Percentiles rank a stretch among this genome's conserved stretches.
These are phyloP conservation scores for Hypericum perforatum DNA, from an alignment of 345 rosid genomes.

Conservation along the genomic window DNA sequence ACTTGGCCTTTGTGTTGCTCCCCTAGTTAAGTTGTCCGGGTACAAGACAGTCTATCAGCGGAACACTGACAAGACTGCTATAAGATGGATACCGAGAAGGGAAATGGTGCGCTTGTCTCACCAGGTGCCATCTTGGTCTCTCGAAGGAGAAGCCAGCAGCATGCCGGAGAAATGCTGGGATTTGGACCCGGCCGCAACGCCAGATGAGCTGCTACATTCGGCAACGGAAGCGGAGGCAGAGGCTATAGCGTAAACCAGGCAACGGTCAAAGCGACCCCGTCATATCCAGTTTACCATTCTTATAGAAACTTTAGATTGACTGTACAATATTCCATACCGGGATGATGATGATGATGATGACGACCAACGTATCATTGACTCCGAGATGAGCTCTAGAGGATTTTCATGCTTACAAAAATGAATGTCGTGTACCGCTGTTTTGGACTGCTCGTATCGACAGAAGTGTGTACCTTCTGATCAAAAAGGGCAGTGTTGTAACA, in stretches of 20 bases:
- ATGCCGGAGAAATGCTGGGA: slow-evolving; percentile 87
- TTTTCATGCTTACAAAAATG: neutral
- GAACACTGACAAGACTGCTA: slow-evolving; percentile 35
- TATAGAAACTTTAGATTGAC: slow-evolving; percentile 44
- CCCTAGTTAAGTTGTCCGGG: slow-evolving; percentile 65
- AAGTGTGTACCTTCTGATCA: too few species aligned
- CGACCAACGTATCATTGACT: neutral
- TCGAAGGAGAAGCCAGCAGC: slow-evolving; percentile 45
- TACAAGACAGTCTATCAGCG: slow-evolving; percentile 88
- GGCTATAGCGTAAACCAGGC: slow-evolving; percentile 18
- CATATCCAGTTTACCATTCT: slow-evolving; percentile 38
- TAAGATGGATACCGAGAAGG: slow-evolving; percentile 80
- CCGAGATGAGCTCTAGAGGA: neutral
- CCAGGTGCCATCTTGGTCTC: slow-evolving; percentile 86
- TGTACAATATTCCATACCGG: slow-evolving; percentile 38
- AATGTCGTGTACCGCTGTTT: too few species aligned
- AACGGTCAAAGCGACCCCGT: slow-evolving; percentile 16
- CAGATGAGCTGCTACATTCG: slow-evolving; percentile 74
- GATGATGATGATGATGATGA: neutral
- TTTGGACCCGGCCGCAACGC: slow-evolving; percentile 96
- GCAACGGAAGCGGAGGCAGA: slow-evolving; percentile 31
- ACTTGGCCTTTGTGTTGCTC: slow-evolving; percentile 70
- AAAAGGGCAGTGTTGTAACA: too few species aligned
- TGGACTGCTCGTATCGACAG: too few species aligned
- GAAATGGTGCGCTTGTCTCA: slow-evolving; percentile 92